Evolutionary conservation across 768 basidiomycete genomes (phyloP), one percentile per base, ranked within the genome.

Genomic region (Lactarius sp.): DNA sequence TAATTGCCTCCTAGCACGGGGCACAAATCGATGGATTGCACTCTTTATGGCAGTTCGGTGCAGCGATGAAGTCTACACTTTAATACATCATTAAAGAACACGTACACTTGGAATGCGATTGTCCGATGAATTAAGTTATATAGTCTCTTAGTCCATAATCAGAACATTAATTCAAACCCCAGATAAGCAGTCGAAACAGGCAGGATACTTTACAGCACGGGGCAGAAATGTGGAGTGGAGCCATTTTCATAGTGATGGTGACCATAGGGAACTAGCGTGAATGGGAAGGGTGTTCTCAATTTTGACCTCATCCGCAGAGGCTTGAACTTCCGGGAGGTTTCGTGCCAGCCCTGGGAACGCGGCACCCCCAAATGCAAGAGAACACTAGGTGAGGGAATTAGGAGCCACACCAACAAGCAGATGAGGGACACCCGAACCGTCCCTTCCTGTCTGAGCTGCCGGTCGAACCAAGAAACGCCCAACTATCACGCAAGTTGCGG

Each of bases 341-440:
- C 83, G 79, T 27, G 86, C 85, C 16, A 92, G 77, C 18, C 87
- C 88, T 0, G 89, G 88, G 71, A 92, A 90, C 13, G 90, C 89
- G 13, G 90, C 90, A 0, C 87, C 88, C 88, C 88, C 91, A 73
- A 91, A 92, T 0, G 89, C 90, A 59, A 90, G 72, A 36, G 86
- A 77, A 60, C 86, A 83, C 83, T 87, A 60, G 12, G 46, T 44
- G n/a, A 42, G 6, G 33, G 67, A 27, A 31, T 47, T 2, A 60
- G 56, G 14, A 37, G 27, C 49, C 14, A 39, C 37, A 10, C 20
- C n/a, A 3, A 42, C 27, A 37, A 47, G 55, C n/a, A n/a, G n/a
- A n/a, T n/a, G n/a, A n/a, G n/a, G n/a, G n/a, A n/a, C n/a, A n/a
- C n/a, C n/a, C n/a, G n/a, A n/a, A n/a, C n/a, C n/a, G 0, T 77